Percentiles rank a stretch among this genome's conserved stretches.
phyloP scores from a whole-genome alignment of 2,329 filamentous ascomycete species.

The Clonostachys solani region DNA sequence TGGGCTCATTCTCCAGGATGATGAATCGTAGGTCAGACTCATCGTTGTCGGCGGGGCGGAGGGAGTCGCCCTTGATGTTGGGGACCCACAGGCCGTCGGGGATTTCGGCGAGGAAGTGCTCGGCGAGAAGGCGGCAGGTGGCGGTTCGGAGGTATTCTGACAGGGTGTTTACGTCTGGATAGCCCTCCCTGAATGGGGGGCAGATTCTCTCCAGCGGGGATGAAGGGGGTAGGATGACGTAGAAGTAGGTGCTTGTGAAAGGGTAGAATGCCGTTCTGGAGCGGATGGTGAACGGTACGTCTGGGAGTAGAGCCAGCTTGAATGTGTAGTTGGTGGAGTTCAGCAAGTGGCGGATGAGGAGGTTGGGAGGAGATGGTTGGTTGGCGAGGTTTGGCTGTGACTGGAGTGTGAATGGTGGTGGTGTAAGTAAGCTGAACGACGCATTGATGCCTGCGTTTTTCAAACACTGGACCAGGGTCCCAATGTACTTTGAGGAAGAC shows the following conservation, averaged over 20 bases:
- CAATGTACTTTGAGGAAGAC: constrained; percentile 33
- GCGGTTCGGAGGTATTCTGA: constrained; percentile 40
- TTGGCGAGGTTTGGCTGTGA: constrained; percentile 20
- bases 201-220: constrained; percentile 30
- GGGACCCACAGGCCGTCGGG: constrained; percentile 1
- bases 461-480: constrained; percentile 36
- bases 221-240: constrained; percentile 30
- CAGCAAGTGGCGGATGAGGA: constrained; percentile 36
- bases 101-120: constrained; percentile 22
- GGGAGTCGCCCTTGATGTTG: constrained; percentile 19
- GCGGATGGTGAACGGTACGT: constrained; percentile 34
- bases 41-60: constrained; percentile 19
- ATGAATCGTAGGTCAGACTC: constrained; percentile 23
- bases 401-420: constrained; percentile 21
- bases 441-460: constrained; percentile 40
- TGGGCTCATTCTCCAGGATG: constrained; percentile 12
- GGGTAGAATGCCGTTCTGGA: constrained; percentile 38
- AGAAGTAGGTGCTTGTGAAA: constrained; percentile 38
- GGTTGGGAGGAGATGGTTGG: constrained; percentile 32
- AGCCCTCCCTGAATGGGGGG: constrained; percentile 37
- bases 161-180: constrained; percentile 37
- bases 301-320: constrained; percentile 39
- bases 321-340: constrained; percentile 34
- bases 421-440: constrained; percentile 34
- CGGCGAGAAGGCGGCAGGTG: constrained; percentile 31